Conservation (phyloP, 2,329 filamentous ascomycete genomes). For the Penicillium capsulatum region DNA sequence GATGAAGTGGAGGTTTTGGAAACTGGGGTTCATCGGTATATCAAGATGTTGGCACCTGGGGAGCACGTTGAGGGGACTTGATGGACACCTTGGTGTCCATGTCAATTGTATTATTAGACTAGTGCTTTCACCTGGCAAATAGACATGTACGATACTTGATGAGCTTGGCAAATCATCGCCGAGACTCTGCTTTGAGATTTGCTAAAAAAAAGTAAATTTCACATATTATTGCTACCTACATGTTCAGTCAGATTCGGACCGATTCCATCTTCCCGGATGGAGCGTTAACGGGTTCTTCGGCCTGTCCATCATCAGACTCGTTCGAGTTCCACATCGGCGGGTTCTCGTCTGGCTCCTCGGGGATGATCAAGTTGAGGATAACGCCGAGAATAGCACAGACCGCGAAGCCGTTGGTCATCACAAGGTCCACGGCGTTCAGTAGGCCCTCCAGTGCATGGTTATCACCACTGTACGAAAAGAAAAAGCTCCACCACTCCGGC, state of each 20-base stretch:
- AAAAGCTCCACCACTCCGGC: constrained; percentile 46
- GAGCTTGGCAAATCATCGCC: not conserved
- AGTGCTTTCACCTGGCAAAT: too few relatives aligned
- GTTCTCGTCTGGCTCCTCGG: constrained; percentile 70
- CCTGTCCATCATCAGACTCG: constrained; percentile 18
- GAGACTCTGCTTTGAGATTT: too few relatives aligned
- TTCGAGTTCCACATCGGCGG: constrained; percentile 30
- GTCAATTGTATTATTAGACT: too few relatives aligned
- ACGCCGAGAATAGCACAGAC: constrained; percentile 70
- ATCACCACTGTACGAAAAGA: constrained; percentile 44
- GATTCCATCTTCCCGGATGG: constrained; percentile 11
- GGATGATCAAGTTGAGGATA: constrained; percentile 67
- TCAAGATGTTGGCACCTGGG: constrained; percentile 38
- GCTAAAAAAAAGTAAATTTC: too few relatives aligned
- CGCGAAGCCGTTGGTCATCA: constrained; percentile 61
- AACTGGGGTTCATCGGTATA: constrained; percentile 43
- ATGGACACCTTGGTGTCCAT: too few relatives aligned
- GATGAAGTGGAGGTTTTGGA: constrained; percentile 41
- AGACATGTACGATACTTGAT: not conserved
- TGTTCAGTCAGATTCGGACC: too few relatives aligned
- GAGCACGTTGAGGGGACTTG: constrained; percentile 31
- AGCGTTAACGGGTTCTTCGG: constrained; percentile 7
- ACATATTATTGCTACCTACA: not conserved
- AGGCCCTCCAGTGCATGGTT: constrained; percentile 66
- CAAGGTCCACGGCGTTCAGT: constrained; percentile 53